A percentile compares a stretch with the other conserved stretches of the same genome.
Conservation (phyloP, 2,329 filamentous ascomycete species). For the Claviceps lovelessii region DNA sequence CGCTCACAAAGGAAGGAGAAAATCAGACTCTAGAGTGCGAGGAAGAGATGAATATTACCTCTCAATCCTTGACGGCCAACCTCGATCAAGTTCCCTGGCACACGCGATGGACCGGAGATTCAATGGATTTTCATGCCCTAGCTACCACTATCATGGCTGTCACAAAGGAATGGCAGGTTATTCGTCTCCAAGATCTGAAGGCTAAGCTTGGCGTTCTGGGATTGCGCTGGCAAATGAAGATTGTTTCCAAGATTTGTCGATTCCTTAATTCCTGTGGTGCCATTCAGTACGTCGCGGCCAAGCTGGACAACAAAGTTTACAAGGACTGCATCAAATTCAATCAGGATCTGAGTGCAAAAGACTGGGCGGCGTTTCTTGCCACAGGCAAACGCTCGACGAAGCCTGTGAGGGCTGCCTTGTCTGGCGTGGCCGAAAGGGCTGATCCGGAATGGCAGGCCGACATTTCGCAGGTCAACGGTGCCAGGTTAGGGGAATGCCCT, state of each 20-base stretch:
- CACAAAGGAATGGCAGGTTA: constrained; percentile 41
- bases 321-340: constrained; percentile 48
- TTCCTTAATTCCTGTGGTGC: constrained; percentile 42
- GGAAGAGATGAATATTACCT: constrained; percentile 24
- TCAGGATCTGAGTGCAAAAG: constrained; percentile 39
- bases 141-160: constrained; percentile 43
- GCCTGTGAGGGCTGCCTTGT: constrained; percentile 12
- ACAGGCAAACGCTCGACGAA: constrained; percentile 28
- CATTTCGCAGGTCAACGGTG: constrained; percentile 5
- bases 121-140: constrained; percentile 43
- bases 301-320: constrained; percentile 38
- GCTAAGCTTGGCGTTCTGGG: constrained; percentile 41
- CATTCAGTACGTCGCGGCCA: constrained; percentile 42
- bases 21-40: constrained; percentile 13
- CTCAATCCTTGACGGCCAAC: constrained; percentile 25
- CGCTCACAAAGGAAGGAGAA: constrained; percentile 21
- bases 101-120: constrained; percentile 39
- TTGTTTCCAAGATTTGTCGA: constrained; percentile 42
- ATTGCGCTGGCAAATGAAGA: constrained; percentile 46
- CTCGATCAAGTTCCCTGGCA: constrained; percentile 43
- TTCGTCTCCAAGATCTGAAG: constrained; percentile 44
- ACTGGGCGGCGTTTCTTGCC: constrained; percentile 41
- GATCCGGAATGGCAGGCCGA: constrained; percentile 10
- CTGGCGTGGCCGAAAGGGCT: constrained; percentile 9
- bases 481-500: constrained; percentile 10